phyloP scores from a whole-genome alignment of 257 asterid species.

The Forsythia viridissima region DNA sequence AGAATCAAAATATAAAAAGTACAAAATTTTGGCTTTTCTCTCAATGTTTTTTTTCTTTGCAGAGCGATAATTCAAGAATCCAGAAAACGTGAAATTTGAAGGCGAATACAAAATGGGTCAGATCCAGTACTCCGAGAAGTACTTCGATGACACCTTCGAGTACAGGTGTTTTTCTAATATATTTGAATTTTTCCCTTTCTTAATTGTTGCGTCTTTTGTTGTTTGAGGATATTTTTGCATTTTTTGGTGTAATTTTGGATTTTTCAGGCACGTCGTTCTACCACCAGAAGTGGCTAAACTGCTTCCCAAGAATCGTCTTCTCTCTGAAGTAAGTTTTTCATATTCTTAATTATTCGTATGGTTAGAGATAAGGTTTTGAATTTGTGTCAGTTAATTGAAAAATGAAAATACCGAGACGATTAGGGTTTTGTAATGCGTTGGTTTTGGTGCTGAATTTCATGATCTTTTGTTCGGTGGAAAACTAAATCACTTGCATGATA shows the following conservation, averaged over 20 bases:
- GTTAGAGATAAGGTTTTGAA: background rate
- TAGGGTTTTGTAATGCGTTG: constrained; percentile 27
- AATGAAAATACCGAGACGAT: background rate
- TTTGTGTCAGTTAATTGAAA: background rate
- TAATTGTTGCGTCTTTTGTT: background rate
- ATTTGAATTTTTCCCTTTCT: background rate
- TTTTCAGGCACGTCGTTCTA: constrained; percentile 56
- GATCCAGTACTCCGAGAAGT: constrained; percentile 67
- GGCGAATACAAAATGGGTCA: constrained; percentile 42
- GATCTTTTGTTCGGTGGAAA: background rate
- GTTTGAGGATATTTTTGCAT: background rate
- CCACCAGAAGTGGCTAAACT: constrained; percentile 54
- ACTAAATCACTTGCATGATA: background rate
- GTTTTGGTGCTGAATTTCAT: background rate
- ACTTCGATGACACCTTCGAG: constrained; percentile 55
- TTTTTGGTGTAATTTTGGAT: background rate
- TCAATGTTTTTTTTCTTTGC: background rate
- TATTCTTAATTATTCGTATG: background rate
- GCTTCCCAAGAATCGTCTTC: constrained; percentile 62
- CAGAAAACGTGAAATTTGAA: background rate
- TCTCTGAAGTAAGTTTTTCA: constrained; percentile 42
- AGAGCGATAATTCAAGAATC: background rate
- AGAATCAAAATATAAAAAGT: background rate
- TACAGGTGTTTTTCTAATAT: constrained; percentile 38
- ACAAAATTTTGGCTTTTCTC: background rate